phyloP scores from a whole-genome alignment of 2,329 filamentous ascomycete genomes.

The Neopestalotiopsis sp. region DNA sequence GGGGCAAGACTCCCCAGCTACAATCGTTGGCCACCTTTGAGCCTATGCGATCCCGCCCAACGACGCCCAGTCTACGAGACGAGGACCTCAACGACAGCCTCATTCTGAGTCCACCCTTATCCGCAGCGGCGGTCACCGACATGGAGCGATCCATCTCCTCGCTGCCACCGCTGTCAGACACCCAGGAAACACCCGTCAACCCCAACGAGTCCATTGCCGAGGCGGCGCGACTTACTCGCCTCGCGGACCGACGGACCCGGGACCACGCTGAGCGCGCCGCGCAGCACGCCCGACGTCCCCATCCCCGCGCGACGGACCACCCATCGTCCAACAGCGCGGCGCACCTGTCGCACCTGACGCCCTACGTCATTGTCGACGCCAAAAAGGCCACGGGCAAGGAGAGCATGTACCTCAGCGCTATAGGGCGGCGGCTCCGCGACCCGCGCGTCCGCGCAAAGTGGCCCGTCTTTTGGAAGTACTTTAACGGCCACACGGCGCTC shows the following conservation, averaged over 20 bases:
- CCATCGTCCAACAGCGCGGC: conserved; percentile 61
- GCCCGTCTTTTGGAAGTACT: conserved; percentile 79
- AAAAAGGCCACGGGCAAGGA: conserved; percentile 80
- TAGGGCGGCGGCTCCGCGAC: conserved; percentile 56
- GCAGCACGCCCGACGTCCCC: conserved; percentile 55
- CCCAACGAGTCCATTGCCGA: conserved; percentile 62
- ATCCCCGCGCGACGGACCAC: conserved; percentile 55
- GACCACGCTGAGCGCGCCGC: conserved; percentile 62
- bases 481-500: conserved; percentile 83
- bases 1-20: not conserved
- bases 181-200: conserved; percentile 10
- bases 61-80: not conserved
- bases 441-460: conserved; percentile 69
- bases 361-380: conserved; percentile 77
- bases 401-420: conserved; percentile 71
- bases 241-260: conserved; percentile 59
- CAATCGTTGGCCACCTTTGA: conserved; percentile 32
- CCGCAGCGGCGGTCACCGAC: conserved; percentile 24
- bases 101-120: conserved; percentile 21
- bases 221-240: conserved; percentile 63
- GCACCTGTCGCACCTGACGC: conserved; percentile 61
- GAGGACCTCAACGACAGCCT: conserved; percentile 16
- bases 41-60: not conserved
- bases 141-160: conserved; percentile 27
- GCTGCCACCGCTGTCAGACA: conserved; percentile 20